Percentiles rank a stretch among this genome's conserved stretches.
Evolutionary conservation across 306 rosid species (phyloP).

Genomic region (Fagus crenata): DNA sequence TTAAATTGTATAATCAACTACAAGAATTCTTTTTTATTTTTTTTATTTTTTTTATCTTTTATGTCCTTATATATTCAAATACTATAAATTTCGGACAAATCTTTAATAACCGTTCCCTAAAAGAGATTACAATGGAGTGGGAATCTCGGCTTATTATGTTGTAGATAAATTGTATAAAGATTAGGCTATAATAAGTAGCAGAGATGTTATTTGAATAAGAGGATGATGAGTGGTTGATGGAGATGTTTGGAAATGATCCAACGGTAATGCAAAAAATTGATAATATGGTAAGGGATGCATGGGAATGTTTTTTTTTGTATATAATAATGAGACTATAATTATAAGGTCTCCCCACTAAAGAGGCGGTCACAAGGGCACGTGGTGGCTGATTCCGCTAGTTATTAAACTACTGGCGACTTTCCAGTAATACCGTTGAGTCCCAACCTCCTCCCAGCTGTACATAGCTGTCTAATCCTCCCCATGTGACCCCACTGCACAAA

Average conservation of each 20-base stretch:
- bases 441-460: conserved; percentile 57
- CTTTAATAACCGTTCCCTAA: too few species aligned
- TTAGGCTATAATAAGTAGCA: neutral
- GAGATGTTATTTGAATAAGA: neutral
- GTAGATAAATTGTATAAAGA: neutral
- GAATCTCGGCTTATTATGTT: too few species aligned
- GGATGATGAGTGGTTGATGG: neutral
- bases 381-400: conserved; percentile 39
- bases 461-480: conserved; percentile 49
- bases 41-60: too few species aligned
- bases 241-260: neutral
- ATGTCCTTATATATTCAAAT: too few species aligned
- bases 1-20: too few species aligned
- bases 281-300: neutral
- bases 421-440: conserved; percentile 57
- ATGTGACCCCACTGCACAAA: conserved; percentile 27
- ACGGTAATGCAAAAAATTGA: neutral
- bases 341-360: conserved; percentile 24
- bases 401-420: conserved; percentile 39
- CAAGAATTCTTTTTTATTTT: too few species aligned
- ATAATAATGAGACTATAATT: conserved; percentile 14
- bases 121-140: too few species aligned
- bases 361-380: conserved; percentile 45
- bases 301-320: conserved; percentile 12
- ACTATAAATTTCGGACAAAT: too few species aligned